These are phyloP conservation scores for Niveomyces coronatus DNA, from an alignment of 2,329 filamentous ascomycete genomes.

Conservation along the genomic window DNA sequence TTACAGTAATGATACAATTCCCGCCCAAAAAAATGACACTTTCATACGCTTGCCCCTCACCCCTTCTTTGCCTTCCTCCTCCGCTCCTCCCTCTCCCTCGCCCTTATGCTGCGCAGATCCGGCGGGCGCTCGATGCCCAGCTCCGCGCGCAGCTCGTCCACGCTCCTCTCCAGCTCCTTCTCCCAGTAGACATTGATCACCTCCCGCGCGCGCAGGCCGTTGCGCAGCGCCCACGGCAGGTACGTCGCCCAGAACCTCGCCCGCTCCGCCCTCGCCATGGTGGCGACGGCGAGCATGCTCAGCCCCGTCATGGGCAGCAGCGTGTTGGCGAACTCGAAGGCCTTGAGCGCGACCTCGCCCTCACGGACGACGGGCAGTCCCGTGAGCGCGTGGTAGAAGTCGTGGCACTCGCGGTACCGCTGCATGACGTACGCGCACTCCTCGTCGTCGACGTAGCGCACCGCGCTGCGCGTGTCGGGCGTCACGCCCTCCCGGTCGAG, in stretches of 20 bases:
- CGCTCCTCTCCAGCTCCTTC: conserved; percentile 77
- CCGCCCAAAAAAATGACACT: not conserved
- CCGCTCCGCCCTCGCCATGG: conserved; percentile 74
- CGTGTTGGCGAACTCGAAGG: conserved; percentile 94
- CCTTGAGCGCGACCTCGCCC: conserved; percentile 94
- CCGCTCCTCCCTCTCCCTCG: conserved; percentile 52
- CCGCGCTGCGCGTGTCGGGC: conserved; percentile 72
- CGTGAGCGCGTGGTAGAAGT: conserved; percentile 94
- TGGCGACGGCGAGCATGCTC: conserved; percentile 74
- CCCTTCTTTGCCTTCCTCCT: conserved; percentile 49
- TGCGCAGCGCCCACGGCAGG: conserved; percentile 81
- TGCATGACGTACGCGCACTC: conserved; percentile 99
- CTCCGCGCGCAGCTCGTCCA: conserved; percentile 61
- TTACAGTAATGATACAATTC: not conserved
- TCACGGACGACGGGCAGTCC: conserved; percentile 87
- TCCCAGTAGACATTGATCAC: conserved; percentile 98
- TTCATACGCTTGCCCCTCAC: not conserved
- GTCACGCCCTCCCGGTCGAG: conserved; percentile 89
- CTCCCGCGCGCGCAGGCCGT: conserved; percentile 66
- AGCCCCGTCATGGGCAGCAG: conserved; percentile 90
- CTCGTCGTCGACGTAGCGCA: conserved; percentile 86
- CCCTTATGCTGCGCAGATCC: conserved; percentile 70
- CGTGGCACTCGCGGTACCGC: conserved; percentile 91
- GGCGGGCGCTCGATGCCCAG: conserved; percentile 82
- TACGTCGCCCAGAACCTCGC: conserved; percentile 64